phyloP scores from a whole-genome alignment of 768 basidiomycete genomes.

The Boletus sensibilis region DNA sequence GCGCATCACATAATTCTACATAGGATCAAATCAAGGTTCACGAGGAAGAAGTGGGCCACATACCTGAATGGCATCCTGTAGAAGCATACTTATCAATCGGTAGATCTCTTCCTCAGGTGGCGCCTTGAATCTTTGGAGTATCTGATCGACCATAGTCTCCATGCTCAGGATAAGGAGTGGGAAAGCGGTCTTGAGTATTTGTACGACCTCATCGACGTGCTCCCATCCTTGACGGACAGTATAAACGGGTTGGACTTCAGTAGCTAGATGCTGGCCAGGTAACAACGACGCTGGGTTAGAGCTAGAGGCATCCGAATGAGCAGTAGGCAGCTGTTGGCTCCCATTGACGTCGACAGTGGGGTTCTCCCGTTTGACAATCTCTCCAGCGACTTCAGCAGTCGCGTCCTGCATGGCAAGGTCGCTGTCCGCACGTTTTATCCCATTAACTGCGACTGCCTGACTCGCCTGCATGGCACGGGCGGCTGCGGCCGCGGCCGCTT shows the following conservation, averaged over 20 bases:
- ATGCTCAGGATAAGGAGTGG: conserved; percentile 91
- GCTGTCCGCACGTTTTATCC: conserved; percentile 31
- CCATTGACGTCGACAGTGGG: conserved; percentile 21
- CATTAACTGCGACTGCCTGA: conserved; percentile 26
- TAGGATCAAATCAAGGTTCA: neutral
- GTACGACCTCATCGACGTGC: conserved; percentile 88
- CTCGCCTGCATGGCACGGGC: conserved; percentile 37
- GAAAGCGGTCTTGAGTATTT: conserved; percentile 93
- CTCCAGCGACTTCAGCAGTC: conserved; percentile 27
- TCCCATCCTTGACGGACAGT: conserved; percentile 77
- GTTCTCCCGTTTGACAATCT: conserved; percentile 27
- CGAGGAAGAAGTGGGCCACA: conserved; percentile 9
- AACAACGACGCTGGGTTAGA: conserved; percentile 10
- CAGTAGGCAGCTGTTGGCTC: conserved; percentile 20
- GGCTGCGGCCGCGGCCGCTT: conserved; percentile 36
- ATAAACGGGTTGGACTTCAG: conserved; percentile 27
- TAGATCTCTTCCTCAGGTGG: conserved; percentile 92
- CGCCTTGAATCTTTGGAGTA: conserved; percentile 85
- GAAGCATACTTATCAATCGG: conserved; percentile 80
- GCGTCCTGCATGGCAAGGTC: conserved; percentile 32
- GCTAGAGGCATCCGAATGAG: conserved; percentile 19
- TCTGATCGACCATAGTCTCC: conserved; percentile 97
- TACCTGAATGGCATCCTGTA: conserved; percentile 86
- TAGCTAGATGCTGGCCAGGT: conserved; percentile 13
- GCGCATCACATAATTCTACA: conserved; percentile 67